Evolutionary conservation across 768 basidiomycete genomes (phyloP).

Genomic region (Auricularia sp.): DNA sequence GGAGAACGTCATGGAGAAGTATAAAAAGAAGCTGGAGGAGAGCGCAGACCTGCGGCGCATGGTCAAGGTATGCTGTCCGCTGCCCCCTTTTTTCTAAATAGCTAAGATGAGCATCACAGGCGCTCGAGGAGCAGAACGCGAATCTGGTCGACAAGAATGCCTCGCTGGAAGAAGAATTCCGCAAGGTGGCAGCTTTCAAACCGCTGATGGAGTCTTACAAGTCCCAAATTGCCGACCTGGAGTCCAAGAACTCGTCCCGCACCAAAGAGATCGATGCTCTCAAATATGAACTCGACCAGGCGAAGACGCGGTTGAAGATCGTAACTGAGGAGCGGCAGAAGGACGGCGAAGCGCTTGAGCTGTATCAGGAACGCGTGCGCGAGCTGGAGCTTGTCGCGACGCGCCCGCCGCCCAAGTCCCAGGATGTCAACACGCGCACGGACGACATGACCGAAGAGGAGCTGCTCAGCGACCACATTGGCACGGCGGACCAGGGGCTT

Average conservation of each 20-base stretch:
- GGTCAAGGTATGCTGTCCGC: conserved; percentile 24
- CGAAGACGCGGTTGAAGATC: conserved; percentile 57
- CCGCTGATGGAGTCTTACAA: conserved; percentile 91
- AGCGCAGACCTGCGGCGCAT: conserved; percentile 51
- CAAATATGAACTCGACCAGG: conserved; percentile 69
- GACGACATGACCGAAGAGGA: conserved; percentile 37
- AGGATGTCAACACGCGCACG: conserved; percentile 3
- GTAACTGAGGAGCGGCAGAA: conserved; percentile 58
- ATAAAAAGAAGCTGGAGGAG: conserved; percentile 97
- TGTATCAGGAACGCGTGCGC: conserved; percentile 83
- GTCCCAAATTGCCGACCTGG: conserved; percentile 71
- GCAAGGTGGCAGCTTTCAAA: conserved; percentile 76
- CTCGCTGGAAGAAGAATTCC: conserved; percentile 84
- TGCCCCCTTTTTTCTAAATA: not conserved
- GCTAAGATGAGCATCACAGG: conserved; percentile 30
- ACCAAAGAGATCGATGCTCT: conserved; percentile 64
- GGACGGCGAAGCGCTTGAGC: conserved; percentile 75
- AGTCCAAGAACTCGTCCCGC: conserved; percentile 54
- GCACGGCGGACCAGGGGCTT: conserved; percentile 46
- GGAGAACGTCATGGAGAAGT: conserved; percentile 97
- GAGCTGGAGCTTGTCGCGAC: conserved; percentile 61
- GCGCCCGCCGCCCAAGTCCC: not conserved
- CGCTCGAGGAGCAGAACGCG: conserved; percentile 87
- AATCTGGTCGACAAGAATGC: conserved; percentile 86
- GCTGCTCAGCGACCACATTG: conserved; percentile 22